These are phyloP conservation scores for Fraxinus sp. DNA, from an alignment of 305 asterid species.

Conservation along the genomic window DNA sequence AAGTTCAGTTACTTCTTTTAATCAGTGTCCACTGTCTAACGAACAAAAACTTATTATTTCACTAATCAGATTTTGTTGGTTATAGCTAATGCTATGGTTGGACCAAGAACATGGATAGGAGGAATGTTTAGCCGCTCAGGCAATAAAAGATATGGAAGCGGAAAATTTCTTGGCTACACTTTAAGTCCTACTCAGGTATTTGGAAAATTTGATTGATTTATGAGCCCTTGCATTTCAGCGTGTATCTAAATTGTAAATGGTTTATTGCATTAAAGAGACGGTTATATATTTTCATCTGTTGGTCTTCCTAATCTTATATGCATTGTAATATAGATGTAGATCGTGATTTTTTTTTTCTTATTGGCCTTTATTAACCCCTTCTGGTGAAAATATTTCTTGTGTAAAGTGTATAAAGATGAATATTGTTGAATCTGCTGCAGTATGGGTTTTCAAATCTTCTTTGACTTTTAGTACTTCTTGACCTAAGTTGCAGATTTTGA, in stretches of 20 bases:
- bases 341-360: not conserved
- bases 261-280: not conserved
- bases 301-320: not conserved
- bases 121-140: constrained; percentile 69
- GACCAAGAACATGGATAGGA: constrained; percentile 95
- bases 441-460: not conserved
- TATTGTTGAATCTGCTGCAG: not conserved
- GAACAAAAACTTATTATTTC: not conserved
- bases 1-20: not conserved
- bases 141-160: constrained; percentile 63
- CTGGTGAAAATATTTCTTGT: not conserved
- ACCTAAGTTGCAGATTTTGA: constrained; percentile 12
- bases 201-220: constrained; percentile 7
- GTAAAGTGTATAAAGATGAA: not conserved
- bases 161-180: constrained; percentile 44
- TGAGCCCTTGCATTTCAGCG: not conserved
- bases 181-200: constrained; percentile 72
- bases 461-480: constrained; percentile 12
- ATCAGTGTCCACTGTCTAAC: not conserved
- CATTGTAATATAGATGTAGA: not conserved
- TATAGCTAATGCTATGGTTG: constrained; percentile 98
- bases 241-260: not conserved
- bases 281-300: not conserved
- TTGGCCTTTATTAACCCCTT: not conserved
- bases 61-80: constrained; percentile 23